A percentile compares a stretch with the other conserved stretches of the same genome.
These are phyloP conservation scores for Brassica balearica DNA, from an alignment of 441 rosid genomes.

Conservation along the genomic window DNA sequence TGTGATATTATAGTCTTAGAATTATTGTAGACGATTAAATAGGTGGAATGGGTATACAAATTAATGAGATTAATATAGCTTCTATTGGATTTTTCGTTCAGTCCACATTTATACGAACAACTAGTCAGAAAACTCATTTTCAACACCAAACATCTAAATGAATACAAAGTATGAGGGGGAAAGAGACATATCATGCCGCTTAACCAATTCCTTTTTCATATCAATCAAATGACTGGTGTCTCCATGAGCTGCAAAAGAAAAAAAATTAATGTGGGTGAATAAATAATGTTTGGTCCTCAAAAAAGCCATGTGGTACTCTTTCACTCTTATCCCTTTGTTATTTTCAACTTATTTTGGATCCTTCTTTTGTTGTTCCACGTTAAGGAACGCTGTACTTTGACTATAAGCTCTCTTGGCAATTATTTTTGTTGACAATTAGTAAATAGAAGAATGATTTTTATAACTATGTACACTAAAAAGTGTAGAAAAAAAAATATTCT, in stretches of 20 bases:
- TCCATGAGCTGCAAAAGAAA: neutral
- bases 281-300: slow-evolving; percentile 19
- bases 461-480: neutral
- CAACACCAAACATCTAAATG: slow-evolving; percentile 28
- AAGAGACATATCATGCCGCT: slow-evolving; percentile 48
- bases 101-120: slow-evolving; percentile 13
- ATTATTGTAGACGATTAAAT: neutral
- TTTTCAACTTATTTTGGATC: slow-evolving; percentile 20
- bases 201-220: slow-evolving; percentile 36
- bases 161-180: slow-evolving; percentile 27
- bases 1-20: neutral
- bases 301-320: slow-evolving; percentile 41
- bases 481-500: neutral
- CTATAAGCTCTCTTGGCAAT: neutral
- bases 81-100: neutral
- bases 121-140: slow-evolving; percentile 14
- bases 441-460: neutral
- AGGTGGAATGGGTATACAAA: slow-evolving; percentile 13
- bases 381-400: slow-evolving; percentile 27
- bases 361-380: slow-evolving; percentile 29
- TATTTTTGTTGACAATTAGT: neutral
- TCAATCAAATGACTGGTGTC: slow-evolving; percentile 28
- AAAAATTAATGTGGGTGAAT: slow-evolving; percentile 12
- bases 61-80: slow-evolving; percentile 30
- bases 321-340: slow-evolving; percentile 28